Base-by-base conservation (phyloP, 495 filamentous ascomycete species). In the Penicillium cataractarum region DNA sequence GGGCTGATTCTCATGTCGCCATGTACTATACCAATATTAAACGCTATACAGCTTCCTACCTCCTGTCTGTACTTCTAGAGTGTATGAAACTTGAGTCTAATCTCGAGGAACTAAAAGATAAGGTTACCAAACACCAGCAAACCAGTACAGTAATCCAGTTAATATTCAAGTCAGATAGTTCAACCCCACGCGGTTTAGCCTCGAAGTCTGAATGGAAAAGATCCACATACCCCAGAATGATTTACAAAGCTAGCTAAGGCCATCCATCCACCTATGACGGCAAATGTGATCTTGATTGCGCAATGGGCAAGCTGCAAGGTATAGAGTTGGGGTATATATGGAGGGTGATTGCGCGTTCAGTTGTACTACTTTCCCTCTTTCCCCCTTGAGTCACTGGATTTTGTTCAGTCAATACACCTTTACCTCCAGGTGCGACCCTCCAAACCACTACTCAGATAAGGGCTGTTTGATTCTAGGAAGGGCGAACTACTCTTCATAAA, bases 261-360 rank as follows among this genome's bases (percentile, higher is more conserved):
- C 6, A 7, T 7, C 10, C 17, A 22, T 4, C 21, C 22, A 40
- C 21, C 48, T 13, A 59, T 68, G 59, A 59, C 65, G 65, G 62
- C 59, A 68, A 37, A 0, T 2, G n/a, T 37, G 40, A 55, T 57
- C 8, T 60, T 17, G 19, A 68, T 65, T 53, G 62, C 56, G 57
- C 50, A 65, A 64, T 68, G 55, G 56, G 39, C 15, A 44, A 49
- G 35, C 51, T 57, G 44, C 55, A 64, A 40, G 52, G 46, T 4
- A 42, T 46, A 26, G 49, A 5, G 9, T 4, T 24, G 9, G n/a
- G 51, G 26, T 15, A 13, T 42, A 59, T 37, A 48, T 12, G 21
- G 29, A 21, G 12, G n/a, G 32, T 10, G 7, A 24, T n/a, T 32
- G 22, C 32, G 15, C 13, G 15, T 50, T 29, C 13, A 29, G 13